These are phyloP conservation scores for Funneliformis caledonium DNA, from an alignment of 371 early-diverging fungal species.

Conservation along the genomic window DNA sequence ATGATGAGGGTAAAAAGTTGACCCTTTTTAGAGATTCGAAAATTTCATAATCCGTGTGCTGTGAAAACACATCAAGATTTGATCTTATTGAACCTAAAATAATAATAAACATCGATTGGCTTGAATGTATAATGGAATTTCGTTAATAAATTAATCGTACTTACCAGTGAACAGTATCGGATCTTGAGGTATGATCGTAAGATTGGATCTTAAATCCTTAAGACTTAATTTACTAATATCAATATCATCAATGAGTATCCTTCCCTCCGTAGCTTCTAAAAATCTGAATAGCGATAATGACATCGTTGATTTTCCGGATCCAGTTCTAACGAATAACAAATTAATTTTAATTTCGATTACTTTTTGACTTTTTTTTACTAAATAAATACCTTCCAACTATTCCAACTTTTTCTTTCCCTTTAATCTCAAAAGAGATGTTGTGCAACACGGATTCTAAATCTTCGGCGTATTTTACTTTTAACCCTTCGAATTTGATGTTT, in stretches of 20 bases:
- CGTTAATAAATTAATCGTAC: conserved; percentile 43
- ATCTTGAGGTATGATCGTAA: conserved; percentile 66
- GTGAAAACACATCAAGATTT: conserved; percentile 77
- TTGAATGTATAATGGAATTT: not conserved
- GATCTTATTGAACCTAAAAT: conserved; percentile 71
- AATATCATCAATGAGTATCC: conserved; percentile 73
- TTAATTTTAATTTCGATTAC: not conserved
- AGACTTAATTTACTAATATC: conserved; percentile 69
- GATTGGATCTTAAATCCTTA: conserved; percentile 58
- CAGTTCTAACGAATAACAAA: not conserved
- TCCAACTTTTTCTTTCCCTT: conserved; percentile 51
- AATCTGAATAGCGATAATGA: conserved; percentile 74
- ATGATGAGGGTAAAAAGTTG: conserved; percentile 50
- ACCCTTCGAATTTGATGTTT: conserved; percentile 62
- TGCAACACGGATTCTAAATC: conserved; percentile 70
- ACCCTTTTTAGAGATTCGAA: conserved; percentile 75
- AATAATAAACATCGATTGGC: conserved; percentile 48
- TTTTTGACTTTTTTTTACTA: too few species aligned
- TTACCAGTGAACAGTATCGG: conserved; percentile 53
- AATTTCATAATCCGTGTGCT: conserved; percentile 69
- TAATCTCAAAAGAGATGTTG: conserved; percentile 49
- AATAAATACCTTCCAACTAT: conserved; percentile 48
- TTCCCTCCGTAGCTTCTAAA: conserved; percentile 65
- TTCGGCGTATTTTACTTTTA: conserved; percentile 69
- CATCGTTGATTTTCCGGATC: conserved; percentile 52